phyloP scores from a whole-genome alignment of 352 stramenopile genomes.

The Pythium folliculosum region DNA sequence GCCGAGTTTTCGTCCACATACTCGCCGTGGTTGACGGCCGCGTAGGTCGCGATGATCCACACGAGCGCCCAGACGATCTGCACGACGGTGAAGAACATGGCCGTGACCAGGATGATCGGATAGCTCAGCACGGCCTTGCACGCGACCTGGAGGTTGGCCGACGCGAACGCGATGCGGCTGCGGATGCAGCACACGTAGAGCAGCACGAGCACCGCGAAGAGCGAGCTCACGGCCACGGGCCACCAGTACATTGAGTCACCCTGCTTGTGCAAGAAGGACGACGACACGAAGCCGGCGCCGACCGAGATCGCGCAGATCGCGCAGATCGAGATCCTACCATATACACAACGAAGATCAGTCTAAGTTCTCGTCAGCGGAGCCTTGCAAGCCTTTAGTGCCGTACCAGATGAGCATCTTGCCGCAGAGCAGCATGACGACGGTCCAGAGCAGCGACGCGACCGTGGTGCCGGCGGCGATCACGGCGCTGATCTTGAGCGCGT shows the following conservation, averaged over 20 bases:
- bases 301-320: slow-evolving; percentile 45
- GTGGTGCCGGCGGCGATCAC: slow-evolving; percentile 44
- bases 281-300: slow-evolving; percentile 36
- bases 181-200: slow-evolving; percentile 64
- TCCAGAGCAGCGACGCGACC: slow-evolving; percentile 49
- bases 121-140: slow-evolving; percentile 77
- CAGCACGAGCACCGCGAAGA: slow-evolving; percentile 48
- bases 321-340: slow-evolving; percentile 42
- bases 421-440: slow-evolving; percentile 50
- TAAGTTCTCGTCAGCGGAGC: too few species aligned
- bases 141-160: slow-evolving; percentile 79
- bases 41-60: slow-evolving; percentile 73
- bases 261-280: slow-evolving; percentile 45
- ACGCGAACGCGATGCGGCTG: slow-evolving; percentile 68
- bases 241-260: slow-evolving; percentile 52
- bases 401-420: slow-evolving; percentile 69
- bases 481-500: slow-evolving; percentile 49
- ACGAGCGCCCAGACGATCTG: slow-evolving; percentile 74
- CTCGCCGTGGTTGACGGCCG: slow-evolving; percentile 57
- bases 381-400: not conserved
- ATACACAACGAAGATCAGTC: not conserved
- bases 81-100: slow-evolving; percentile 71
- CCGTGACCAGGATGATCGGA: slow-evolving; percentile 63
- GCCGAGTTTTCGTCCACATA: slow-evolving; percentile 37
- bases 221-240: slow-evolving; percentile 40